These are phyloP conservation scores for Quercus engelmannii DNA, from an alignment of 306 rosid genomes.

Conservation along the genomic window DNA sequence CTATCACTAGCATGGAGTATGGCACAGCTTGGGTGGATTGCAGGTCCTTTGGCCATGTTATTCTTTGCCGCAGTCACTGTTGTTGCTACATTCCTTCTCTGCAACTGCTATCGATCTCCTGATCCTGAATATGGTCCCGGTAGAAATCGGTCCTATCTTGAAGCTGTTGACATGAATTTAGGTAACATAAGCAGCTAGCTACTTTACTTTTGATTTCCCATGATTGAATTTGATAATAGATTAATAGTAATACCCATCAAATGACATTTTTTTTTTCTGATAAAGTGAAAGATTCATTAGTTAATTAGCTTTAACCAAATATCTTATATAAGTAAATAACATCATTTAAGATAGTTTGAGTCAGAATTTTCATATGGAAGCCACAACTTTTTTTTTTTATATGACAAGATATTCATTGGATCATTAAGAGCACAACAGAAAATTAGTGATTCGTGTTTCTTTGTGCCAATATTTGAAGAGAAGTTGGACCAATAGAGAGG, in stretches of 20 bases:
- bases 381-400: no score
- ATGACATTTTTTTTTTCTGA: no score
- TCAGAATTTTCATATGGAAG: no score
- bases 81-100: slow-evolving; percentile 41
- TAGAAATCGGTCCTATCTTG: slow-evolving; percentile 41
- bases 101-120: slow-evolving; percentile 46
- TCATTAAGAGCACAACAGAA: no score
- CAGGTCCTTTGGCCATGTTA: slow-evolving; percentile 41
- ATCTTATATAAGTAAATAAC: no score
- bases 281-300: no score
- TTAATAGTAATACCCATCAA: background rate
- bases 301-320: background rate
- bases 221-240: background rate
- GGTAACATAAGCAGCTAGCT: slow-evolving; percentile 17
- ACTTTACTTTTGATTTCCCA: background rate
- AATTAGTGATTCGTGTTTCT: no score
- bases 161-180: slow-evolving; percentile 38
- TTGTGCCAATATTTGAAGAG: no score
- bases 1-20: slow-evolving; percentile 57
- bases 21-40: slow-evolving; percentile 65
- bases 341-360: no score
- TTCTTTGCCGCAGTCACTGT: slow-evolving; percentile 43
- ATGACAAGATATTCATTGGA: no score
- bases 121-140: slow-evolving; percentile 52
- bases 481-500: no score